Evolutionary conservation across 305 asterid genomes (phyloP), one percentile per base, ranked within the genome.

Genomic region (Petunia hybrid): DNA sequence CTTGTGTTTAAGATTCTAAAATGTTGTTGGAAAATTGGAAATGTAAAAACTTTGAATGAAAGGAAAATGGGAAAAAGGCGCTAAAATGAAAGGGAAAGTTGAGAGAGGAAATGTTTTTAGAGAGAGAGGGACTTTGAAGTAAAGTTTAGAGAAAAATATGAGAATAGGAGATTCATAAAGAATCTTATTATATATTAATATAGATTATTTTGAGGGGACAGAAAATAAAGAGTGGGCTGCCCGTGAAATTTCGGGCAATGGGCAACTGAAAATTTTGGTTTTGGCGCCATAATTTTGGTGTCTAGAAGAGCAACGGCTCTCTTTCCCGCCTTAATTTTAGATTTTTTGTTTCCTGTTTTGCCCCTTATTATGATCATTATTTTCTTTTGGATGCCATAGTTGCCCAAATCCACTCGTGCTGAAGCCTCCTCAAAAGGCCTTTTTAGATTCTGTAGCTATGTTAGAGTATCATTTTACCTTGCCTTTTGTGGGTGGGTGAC

Each of bases 231-330:
- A 4, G 62, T n/a, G 76, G 55, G 82, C 92, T 89, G 91, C 88
- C 93, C 95, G 89, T 63, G 4, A 78, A 71, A 74, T 77, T 61
- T 64, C 82, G 91, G 94, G 92, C 90, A 86, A 84, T 78, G 92
- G 94, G 91, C 89, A 88, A 86, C 78, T 78, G 36, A 69, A 81
- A 76, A 66, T 77, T 65, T 77, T 13, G 8, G 65, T 22, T 48
- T 88, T 89, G 89, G 92, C 97, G 95, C 95, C 89, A 86, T 81
- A 55, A 48, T 46, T 81, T 73, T 53, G 88, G 84, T 79, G 83
- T 83, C 53, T 80, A 70, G 83, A 42, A 5, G 61, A 70, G 71
- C 90, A 90, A 93, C 97, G 93, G 92, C 92, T 87, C 88, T 84
- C 67, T 8, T 91, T 90, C 91, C 90, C 92, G 91, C 95, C 85